Base-by-base conservation (phyloP, 2,329 filamentous ascomycete genomes). In the Calonectria henricotiae region DNA sequence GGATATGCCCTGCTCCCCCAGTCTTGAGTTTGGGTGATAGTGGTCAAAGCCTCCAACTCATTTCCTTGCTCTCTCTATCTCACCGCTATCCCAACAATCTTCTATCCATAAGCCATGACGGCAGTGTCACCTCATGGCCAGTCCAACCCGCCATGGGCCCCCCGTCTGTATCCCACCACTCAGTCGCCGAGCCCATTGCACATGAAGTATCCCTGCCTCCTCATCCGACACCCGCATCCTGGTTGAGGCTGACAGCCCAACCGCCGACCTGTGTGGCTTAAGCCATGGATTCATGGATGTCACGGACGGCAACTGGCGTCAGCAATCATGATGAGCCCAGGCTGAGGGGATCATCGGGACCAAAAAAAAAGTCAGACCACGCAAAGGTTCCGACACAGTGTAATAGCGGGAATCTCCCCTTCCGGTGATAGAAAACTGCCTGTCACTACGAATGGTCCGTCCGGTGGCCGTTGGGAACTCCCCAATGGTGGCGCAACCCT, bases 151-250 rank as follows among this genome's bases (percentile, higher is more conserved):
- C 55, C 65, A 39, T 46, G 30, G 41, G 11, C 4, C 46, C 39
- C 54, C 44, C 64, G 43, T 43, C 44, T 13, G n/a, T 49, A 43
- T 63, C 65, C 69, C 64, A 62, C 61, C 69, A 71, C 58, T 68
- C 69, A 68, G 65, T 68, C 65, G 46, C 15, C 62, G 62, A n/a
- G 23, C 66, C 65, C 65, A 55, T 55, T 65, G 51, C 65, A 67
- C 68, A 63, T 65, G 61, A 69, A 66, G 39, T 49, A 62, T 65
- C 65, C 65, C 46, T 68, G 43, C 43, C 27, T 30, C 6, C 54
- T 58, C 44, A 62, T 25, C 65, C 54, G 43, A 55, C 35, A 20
- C 41, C 17, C 13, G 30, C 61, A 70, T 44, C 61, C 64, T 63
- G 13, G 62, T 43, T 68, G 65, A 65, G 54, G 62, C 55, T 63